Evolutionary conservation across 305 asterid genomes (phyloP), one percentile per base, ranked within the genome.

Genomic region (Fraxinus floribunda): DNA sequence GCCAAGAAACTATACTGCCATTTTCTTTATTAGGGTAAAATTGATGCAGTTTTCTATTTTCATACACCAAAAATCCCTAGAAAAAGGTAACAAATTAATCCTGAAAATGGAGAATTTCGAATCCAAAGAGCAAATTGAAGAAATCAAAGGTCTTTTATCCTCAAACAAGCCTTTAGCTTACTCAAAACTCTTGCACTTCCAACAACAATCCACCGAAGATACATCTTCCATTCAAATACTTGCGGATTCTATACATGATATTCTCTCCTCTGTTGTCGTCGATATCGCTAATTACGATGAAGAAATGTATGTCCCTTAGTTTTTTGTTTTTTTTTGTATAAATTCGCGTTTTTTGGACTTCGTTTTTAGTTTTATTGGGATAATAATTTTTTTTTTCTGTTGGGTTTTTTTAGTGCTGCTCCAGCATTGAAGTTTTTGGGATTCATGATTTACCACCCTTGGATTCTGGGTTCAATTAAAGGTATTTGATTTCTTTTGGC

Each of bases 381-480:
- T 72, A 39, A 78, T 60, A 57, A 7, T 66, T 32, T 49, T 82
- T 82, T 34, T 38, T n/a, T 16, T 11, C 11, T 57, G 77, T 13
- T 74, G 81, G 49, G 7, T 66, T 52, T 30, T 39, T 84, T 71
- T 80, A 93, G 97, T 84, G 94, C 95, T 77, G 91, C 92, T 46
- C 93, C 81, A 87, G 95, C 95, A 24, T 89, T 94, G 91, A 94
- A 94, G 91, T 92, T 93, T 84, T 89, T 92, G 91, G 98, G 98
- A 20, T 92, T 91, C 88, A 91, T 94, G 94, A 89, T 92, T 81
- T 94, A 92, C 88, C 93, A 92, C 49, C 98, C 97, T 44, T 76
- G 85, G 62, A 81, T 88, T 49, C 90, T 88, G 83, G 87, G 91
- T 80, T 85, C 88, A 9, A 83, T 91, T 77, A 79, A 52, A 84